Evolutionary conservation across 345 rosid species (phyloP).

Genomic region (Pistacia atlantica): DNA sequence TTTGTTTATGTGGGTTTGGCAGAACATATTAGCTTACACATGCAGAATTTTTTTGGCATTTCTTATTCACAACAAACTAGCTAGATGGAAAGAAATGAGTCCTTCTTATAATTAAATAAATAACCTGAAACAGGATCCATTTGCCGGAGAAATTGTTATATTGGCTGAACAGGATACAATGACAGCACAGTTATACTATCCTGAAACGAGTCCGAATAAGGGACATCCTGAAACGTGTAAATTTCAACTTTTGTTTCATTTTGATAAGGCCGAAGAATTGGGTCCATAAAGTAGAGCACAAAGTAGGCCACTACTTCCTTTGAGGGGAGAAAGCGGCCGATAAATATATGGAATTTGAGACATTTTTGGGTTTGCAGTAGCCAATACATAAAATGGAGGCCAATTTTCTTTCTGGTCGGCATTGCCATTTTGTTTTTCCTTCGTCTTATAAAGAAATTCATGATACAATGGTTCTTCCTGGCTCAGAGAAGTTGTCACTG

Average conservation of each 20-base stretch:
- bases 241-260: neutral
- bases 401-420: neutral
- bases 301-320: neutral
- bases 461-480: neutral
- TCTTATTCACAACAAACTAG: too few species aligned
- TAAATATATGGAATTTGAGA: constrained; percentile 16
- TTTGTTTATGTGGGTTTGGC: too few species aligned
- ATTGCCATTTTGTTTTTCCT: neutral
- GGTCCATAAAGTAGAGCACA: constrained; percentile 14
- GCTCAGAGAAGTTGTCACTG: constrained; percentile 12
- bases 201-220: neutral
- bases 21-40: too few species aligned
- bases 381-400: constrained; percentile 7
- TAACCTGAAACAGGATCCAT: neutral
- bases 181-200: neutral
- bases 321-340: neutral
- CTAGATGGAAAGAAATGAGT: too few species aligned
- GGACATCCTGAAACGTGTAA: neutral
- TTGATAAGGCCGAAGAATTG: neutral
- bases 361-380: constrained; percentile 4
- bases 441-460: constrained; percentile 23
- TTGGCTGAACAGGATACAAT: neutral
- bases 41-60: too few species aligned
- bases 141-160: constrained; percentile 10
- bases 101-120: too few species aligned